Conservation (phyloP, 306 rosid genomes). For the Ormosia semicastrata region DNA sequence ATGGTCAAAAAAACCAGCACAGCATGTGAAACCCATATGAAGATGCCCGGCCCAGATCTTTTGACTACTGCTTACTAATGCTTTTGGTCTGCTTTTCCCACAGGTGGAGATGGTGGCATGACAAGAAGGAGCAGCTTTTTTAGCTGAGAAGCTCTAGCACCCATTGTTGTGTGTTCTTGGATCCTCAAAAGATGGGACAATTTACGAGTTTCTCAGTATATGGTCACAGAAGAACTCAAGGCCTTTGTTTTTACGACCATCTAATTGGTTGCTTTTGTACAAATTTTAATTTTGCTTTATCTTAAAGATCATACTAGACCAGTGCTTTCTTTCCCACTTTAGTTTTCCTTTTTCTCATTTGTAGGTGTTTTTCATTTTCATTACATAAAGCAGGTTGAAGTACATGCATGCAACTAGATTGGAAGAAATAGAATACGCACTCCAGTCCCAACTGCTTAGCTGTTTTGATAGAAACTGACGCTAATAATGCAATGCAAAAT, state of each 20-base stretch:
- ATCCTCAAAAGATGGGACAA: constrained; percentile 34
- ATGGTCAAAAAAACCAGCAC: not conserved
- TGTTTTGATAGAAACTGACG: not conserved
- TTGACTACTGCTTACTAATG: constrained; percentile 6
- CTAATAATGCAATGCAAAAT: not conserved
- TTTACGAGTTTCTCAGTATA: constrained; percentile 20
- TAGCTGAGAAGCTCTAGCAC: constrained; percentile 27
- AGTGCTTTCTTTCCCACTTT: not conserved
- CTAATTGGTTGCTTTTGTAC: constrained; percentile 26
- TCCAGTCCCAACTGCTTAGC: not conserved
- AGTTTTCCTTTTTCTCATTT: not conserved
- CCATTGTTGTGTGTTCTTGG: not conserved
- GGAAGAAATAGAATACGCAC: not conserved
- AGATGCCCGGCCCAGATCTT: not conserved
- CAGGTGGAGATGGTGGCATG: constrained; percentile 97
- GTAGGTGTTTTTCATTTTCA: not conserved
- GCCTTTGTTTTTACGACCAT: not conserved
- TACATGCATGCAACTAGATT: not conserved
- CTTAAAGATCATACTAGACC: not conserved
- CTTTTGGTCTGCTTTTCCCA: not conserved
- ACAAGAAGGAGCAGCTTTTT: constrained; percentile 75
- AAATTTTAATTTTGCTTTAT: constrained; percentile 23
- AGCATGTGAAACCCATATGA: not conserved
- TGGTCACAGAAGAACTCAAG: constrained; percentile 21
- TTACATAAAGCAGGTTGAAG: not conserved